phyloP scores from a whole-genome alignment of 805 yeast genomes.

The Saccharomycopsis guyanensis region DNA sequence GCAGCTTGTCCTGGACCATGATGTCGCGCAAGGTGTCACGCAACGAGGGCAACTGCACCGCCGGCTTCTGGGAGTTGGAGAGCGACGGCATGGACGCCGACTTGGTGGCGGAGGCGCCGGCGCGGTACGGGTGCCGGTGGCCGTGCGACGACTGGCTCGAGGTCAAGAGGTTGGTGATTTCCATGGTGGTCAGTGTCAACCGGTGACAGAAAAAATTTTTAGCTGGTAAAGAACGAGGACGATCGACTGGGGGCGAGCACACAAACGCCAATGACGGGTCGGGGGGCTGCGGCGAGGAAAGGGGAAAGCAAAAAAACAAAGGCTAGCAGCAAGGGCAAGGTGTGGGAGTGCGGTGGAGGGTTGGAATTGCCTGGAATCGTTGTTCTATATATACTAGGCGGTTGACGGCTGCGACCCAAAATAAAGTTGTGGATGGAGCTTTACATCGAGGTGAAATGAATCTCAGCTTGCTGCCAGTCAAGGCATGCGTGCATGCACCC shows the following conservation, averaged over 20 bases:
- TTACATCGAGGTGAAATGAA: neutral
- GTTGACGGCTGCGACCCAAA: neutral
- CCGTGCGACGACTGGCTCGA: neutral
- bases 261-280: too few relatives aligned
- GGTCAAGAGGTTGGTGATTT: slow-evolving; percentile 6
- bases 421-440: neutral
- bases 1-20: neutral
- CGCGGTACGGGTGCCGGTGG: neutral
- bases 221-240: too few relatives aligned
- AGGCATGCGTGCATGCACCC: neutral
- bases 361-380: too few relatives aligned
- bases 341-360: too few relatives aligned
- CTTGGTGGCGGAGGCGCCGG: neutral
- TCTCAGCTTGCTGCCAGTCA: neutral
- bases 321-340: too few relatives aligned
- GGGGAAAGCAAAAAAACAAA: too few relatives aligned
- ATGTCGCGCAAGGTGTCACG: slow-evolving; percentile 1
- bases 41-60: slow-evolving; percentile 2
- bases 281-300: too few relatives aligned
- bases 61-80: neutral
- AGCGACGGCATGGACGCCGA: neutral
- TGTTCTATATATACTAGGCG: neutral
- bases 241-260: too few relatives aligned
- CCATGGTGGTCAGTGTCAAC: too few relatives aligned
- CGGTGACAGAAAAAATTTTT: too few relatives aligned